A percentile compares a stretch with the other conserved stretches of the same genome.
phyloP scores from a whole-genome alignment of 2,329 filamentous ascomycete genomes.

The Fusarium goolgardi region DNA sequence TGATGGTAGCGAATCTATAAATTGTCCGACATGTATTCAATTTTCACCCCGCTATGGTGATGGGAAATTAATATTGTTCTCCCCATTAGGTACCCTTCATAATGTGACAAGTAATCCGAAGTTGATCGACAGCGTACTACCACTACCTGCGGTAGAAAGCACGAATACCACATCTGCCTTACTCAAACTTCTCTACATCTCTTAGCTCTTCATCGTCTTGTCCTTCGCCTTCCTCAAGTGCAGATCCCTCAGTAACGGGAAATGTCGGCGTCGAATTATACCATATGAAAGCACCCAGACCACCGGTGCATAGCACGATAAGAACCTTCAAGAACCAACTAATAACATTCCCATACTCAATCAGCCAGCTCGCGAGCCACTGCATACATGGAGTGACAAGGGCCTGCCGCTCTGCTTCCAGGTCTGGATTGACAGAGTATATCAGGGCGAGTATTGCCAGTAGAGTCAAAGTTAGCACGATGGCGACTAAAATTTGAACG shows the following conservation, averaged over 20 bases:
- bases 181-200: background rate
- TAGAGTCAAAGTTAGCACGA: slow-evolving; percentile 7
- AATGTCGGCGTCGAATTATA: background rate
- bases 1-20: background rate
- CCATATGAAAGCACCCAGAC: background rate
- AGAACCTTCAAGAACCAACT: background rate
- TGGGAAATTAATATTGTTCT: background rate
- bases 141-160: no score
- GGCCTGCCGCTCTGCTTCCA: slow-evolving; percentile 2
- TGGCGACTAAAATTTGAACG: background rate
- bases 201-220: background rate
- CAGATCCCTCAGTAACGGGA: background rate
- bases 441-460: slow-evolving; percentile 13
- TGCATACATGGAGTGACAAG: slow-evolving; percentile 19
- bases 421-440: slow-evolving; percentile 22
- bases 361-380: slow-evolving; percentile 17
- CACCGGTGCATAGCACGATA: background rate
- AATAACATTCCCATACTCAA: background rate
- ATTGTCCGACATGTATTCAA: no score
- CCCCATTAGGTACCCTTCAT: background rate
- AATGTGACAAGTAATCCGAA: background rate
- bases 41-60: background rate
- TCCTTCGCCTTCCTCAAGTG: background rate
- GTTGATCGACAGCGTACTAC: background rate
- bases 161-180: background rate